A percentile compares a stretch with the other conserved stretches of the same genome.
phyloP scores from a whole-genome alignment of 176 grass and related monocot species.

The Oryza coarctata region DNA sequence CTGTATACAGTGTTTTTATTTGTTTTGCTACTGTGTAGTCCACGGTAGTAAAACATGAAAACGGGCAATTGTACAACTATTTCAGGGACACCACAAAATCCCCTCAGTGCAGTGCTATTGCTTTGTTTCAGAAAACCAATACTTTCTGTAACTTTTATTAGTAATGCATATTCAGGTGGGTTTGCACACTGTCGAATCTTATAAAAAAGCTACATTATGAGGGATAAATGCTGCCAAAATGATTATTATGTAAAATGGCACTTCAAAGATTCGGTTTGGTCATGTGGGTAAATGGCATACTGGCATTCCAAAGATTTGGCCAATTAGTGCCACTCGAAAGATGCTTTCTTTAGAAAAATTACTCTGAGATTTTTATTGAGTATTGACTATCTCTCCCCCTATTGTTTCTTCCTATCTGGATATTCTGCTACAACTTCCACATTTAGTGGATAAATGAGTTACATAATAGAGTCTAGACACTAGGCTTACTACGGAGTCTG shows the following conservation, averaged over 20 bases:
- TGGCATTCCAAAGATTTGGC: not conserved
- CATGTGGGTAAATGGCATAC: not conserved
- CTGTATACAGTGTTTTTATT: not conserved
- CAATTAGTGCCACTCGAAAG: not conserved
- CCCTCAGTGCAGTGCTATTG: not conserved
- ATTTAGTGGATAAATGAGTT: not conserved
- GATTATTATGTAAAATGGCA: not conserved
- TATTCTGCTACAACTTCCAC: not conserved
- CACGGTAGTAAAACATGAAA: not conserved
- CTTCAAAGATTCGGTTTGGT: too few species aligned
- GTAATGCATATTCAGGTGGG: too few species aligned
- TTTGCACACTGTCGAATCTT: too few species aligned
- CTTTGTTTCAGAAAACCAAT: not conserved
- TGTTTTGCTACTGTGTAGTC: not conserved
- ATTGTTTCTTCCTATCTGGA: not conserved
- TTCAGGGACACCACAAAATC: not conserved
- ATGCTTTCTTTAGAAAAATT: not conserved
- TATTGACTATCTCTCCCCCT: not conserved
- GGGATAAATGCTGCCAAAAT: not conserved
- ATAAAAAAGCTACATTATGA: too few species aligned
- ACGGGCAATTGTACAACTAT: not conserved
- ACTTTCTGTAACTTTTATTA: not conserved
- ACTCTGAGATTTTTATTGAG: not conserved
- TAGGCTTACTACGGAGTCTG: not conserved
- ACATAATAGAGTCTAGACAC: not conserved